A percentile compares a stretch with the other conserved stretches of the same genome.
These are phyloP conservation scores for Candida namnaoensis DNA, from an alignment of 805 yeast genomes.

Conservation along the genomic window DNA sequence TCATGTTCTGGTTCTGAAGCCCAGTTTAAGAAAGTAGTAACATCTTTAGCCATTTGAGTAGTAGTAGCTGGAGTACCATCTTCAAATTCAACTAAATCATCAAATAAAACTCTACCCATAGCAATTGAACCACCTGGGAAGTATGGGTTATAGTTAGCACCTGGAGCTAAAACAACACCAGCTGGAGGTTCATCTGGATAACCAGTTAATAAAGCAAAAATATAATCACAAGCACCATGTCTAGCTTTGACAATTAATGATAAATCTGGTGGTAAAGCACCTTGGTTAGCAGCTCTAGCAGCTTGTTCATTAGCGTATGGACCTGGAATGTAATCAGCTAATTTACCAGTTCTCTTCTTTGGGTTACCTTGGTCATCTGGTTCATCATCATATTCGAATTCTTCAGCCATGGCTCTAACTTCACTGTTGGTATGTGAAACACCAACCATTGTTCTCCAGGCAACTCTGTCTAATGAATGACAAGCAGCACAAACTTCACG, in stretches of 20 bases:
- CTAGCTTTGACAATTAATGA: slow-evolving; percentile 97
- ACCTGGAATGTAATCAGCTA: slow-evolving; percentile 89
- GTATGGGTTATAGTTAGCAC: slow-evolving; percentile 97
- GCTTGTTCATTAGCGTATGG: slow-evolving; percentile 98
- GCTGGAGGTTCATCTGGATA: slow-evolving; percentile 99
- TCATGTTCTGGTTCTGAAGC: slow-evolving; percentile 98
- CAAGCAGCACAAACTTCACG: slow-evolving; percentile 99
- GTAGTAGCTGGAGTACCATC: slow-evolving; percentile 99
- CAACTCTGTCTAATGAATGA: slow-evolving; percentile 93
- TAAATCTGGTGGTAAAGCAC: slow-evolving; percentile 97
- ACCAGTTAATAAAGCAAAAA: slow-evolving; percentile 92
- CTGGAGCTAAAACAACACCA: slow-evolving; percentile 88
- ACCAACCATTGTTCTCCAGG: slow-evolving; percentile 98
- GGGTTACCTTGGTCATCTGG: slow-evolving; percentile 98
- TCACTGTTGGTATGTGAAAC: slow-evolving; percentile 89
- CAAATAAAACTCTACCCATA: slow-evolving; percentile 97
- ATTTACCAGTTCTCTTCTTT: slow-evolving; percentile 96
- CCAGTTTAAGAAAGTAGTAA: slow-evolving; percentile 93
- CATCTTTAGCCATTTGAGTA: slow-evolving; percentile 99
- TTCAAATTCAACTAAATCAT: slow-evolving; percentile 95
- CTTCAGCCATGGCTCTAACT: slow-evolving; percentile 90
- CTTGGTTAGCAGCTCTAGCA: slow-evolving; percentile 99
- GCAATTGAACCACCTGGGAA: slow-evolving; percentile 99
- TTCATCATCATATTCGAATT: slow-evolving; percentile 96
- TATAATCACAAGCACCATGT: slow-evolving; percentile 96